phyloP scores from a whole-genome alignment of 1,139 yeast species.

The Sugiyamaella grinbergsii region DNA sequence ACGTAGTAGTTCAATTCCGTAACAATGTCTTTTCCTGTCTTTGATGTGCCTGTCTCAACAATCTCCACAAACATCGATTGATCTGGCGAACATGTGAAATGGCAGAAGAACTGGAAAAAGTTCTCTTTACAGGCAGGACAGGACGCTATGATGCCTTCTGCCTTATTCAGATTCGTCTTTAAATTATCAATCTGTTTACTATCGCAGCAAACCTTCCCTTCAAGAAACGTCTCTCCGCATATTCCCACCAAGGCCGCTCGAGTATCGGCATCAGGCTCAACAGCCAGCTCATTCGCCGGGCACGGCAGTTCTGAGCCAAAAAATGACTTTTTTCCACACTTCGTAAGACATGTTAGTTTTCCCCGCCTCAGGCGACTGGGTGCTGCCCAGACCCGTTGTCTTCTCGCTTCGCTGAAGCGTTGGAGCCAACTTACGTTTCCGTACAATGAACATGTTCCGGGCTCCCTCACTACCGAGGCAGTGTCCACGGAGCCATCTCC shows the following conservation, averaged over 20 bases:
- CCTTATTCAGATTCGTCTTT: conserved; percentile 62
- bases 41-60: conserved; percentile 56
- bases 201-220: conserved; percentile 56
- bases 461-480: conserved; percentile 25
- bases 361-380: background rate
- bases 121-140: conserved; percentile 94
- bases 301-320: conserved; percentile 85
- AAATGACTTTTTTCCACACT: conserved; percentile 77
- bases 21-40: conserved; percentile 61
- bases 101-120: conserved; percentile 82
- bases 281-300: conserved; percentile 56
- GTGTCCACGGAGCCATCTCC: background rate
- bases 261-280: conserved; percentile 50
- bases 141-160: conserved; percentile 78
- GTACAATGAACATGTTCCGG: conserved; percentile 57
- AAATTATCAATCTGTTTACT: conserved; percentile 52
- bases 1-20: conserved; percentile 69
- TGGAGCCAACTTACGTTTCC: conserved; percentile 40
- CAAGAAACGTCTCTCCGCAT: conserved; percentile 72
- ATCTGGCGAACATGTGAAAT: conserved; percentile 86
- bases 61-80: conserved; percentile 77
- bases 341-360: conserved; percentile 1
- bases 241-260: conserved; percentile 53
- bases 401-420: conserved; percentile 4
- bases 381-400: too few species aligned